Base-by-base conservation (phyloP, 2,329 filamentous ascomycete species). In the Dactylellina drechsleri region DNA sequence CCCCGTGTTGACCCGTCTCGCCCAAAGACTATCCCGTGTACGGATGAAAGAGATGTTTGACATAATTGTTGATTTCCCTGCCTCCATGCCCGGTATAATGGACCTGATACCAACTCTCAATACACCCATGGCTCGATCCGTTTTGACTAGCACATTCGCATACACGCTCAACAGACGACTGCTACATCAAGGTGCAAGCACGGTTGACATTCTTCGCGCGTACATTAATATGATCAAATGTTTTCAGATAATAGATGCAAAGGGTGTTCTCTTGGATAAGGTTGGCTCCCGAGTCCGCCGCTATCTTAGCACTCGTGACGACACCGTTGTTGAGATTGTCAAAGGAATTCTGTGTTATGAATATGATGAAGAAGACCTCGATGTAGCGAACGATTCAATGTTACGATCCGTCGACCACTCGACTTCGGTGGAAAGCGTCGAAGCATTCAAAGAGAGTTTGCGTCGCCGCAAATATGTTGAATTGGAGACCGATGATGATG, bases 21-120 rank as follows among this genome's bases (percentile, higher is more conserved):
- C 66, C 1, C 86, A 89, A 52, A 65, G 72, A 26, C 85, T 94
- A 15, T 91, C 91, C 1, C 85, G 87, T 16, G 84, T 91, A 56
- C 86, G 92, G 50, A 91, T 90, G 53, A 84, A 86, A 6, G 89
- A 92, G 79, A 84, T 95, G 8, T 94, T 93, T 79, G 90, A 93
- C 79, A 93, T 94, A 79, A 89, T 93, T 53, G 85, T 91, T 68
- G 85, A 86, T 67, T 95, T 91, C 91, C 90, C 91, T 2, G 82
- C 85, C 41, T 92, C 90, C 77, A 85, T 86, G 65, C 89, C 89
- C 1, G 92, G 90, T 0, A 85, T 95, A 1, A 87, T 92, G 31
- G 92, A 95, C 79, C 56, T 76, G 16, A 71, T 71, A 52, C 72
- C 72, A 50, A 76, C 66, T 15, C 66, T 76, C 28, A 76, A 70